Percentiles rank a stretch among this genome's conserved stretches.
These are phyloP conservation scores for Globisporangium radiosum DNA, from an alignment of 352 stramenopile genomes.

Conservation along the genomic window DNA sequence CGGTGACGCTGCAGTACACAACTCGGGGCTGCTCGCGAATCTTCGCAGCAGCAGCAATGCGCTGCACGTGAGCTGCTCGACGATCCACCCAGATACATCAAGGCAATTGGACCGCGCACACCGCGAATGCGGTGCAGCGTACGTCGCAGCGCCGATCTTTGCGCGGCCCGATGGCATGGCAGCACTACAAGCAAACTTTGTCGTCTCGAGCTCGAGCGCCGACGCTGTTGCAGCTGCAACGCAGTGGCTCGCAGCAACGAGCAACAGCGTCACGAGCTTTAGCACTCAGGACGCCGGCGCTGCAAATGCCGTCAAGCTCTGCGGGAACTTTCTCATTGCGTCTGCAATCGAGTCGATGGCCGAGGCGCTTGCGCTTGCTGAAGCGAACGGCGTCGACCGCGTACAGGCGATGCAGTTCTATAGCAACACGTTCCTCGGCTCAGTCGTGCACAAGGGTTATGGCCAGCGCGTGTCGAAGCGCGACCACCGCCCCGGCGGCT, in stretches of 20 bases:
- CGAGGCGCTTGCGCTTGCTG: constrained; percentile 56
- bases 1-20: constrained; percentile 13
- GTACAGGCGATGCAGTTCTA: constrained; percentile 72
- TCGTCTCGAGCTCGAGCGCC: constrained; percentile 38
- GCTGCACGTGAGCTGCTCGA: constrained; percentile 68
- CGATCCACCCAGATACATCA: constrained; percentile 57
- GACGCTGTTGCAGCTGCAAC: constrained; percentile 26
- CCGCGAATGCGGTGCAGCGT: constrained; percentile 20
- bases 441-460: constrained; percentile 75
- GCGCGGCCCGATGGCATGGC: constrained; percentile 65
- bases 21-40: constrained; percentile 29
- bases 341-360: constrained; percentile 74
- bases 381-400: constrained; percentile 69
- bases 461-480: constrained; percentile 68
- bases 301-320: constrained; percentile 74
- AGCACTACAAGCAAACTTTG: constrained; percentile 59
- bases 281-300: constrained; percentile 47
- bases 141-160: constrained; percentile 63
- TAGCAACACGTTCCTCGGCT: constrained; percentile 76
- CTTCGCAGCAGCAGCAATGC: constrained; percentile 18
- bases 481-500: constrained; percentile 65
- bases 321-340: constrained; percentile 78
- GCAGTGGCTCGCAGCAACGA: constrained; percentile 35
- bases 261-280: constrained; percentile 37
- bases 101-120: constrained; percentile 33